Conservation (phyloP, 306 rosid species). For the Castanospermum australe region DNA sequence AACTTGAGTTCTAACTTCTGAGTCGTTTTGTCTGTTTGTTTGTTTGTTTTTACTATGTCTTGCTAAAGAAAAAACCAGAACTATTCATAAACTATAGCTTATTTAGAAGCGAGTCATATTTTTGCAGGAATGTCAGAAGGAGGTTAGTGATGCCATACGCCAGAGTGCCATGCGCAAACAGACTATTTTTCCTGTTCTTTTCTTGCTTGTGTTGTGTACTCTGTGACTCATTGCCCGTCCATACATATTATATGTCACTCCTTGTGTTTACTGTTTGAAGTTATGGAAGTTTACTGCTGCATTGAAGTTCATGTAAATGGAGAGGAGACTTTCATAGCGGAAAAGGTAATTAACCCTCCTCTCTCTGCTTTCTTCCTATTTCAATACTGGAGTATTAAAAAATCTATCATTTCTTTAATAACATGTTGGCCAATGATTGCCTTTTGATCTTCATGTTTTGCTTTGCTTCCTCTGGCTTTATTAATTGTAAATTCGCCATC, state of each 20-base stretch:
- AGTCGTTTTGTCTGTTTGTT: no score
- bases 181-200: no score
- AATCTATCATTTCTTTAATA: no score
- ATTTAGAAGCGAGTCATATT: neutral
- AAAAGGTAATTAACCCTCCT: no score
- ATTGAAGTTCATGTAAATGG: no score
- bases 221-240: conserved; percentile 19
- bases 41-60: neutral
- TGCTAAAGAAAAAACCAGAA: neutral
- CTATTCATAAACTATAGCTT: neutral
- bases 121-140: conserved; percentile 43
- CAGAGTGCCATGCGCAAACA: no score
- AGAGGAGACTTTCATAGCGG: no score
- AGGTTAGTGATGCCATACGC: conserved; percentile 6
- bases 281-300: no score
- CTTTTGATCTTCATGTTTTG: neutral
- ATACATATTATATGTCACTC: conserved; percentile 29
- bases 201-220: neutral
- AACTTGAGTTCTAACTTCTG: conserved; percentile 29
- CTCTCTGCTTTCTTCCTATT: no score
- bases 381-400: no score
- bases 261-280: no score
- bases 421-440: conserved; percentile 32
- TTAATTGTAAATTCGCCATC: neutral
- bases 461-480: neutral